These are phyloP conservation scores for Leptodontidium sp. DNA, from an alignment of 2,329 filamentous ascomycete species.

Conservation along the genomic window DNA sequence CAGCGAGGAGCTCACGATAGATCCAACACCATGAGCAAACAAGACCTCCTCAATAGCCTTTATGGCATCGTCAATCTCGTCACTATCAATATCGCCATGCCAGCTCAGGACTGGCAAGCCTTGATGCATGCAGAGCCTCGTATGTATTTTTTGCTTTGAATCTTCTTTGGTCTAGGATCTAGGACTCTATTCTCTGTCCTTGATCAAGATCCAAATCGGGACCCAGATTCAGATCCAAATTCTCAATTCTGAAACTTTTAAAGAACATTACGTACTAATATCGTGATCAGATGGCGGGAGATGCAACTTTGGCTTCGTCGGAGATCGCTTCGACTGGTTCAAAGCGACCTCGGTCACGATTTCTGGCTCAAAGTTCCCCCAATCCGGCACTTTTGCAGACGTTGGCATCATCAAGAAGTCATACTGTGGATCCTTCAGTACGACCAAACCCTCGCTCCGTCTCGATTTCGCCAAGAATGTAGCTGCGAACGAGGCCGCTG, in stretches of 20 bases:
- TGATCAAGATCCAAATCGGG: too few relatives aligned
- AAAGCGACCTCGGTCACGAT: conserved; percentile 20
- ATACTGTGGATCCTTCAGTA: conserved; percentile 22
- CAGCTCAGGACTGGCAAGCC: neutral
- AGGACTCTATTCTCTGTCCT: neutral
- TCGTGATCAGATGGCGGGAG: neutral
- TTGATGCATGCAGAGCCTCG: neutral
- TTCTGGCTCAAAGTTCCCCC: conserved; percentile 10
- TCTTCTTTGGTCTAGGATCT: neutral
- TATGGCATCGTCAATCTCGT: conserved; percentile 21
- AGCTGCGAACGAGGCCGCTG: conserved; percentile 6
- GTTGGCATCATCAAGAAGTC: conserved; percentile 22
- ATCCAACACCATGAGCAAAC: conserved; percentile 15
- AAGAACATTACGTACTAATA: too few relatives aligned
- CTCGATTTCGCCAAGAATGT: conserved; percentile 17
- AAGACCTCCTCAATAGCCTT: conserved; percentile 18
- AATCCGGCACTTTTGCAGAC: neutral
- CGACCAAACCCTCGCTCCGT: conserved; percentile 17
- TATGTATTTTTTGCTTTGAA: neutral
- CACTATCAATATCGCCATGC: conserved; percentile 19
- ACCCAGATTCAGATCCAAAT: too few relatives aligned
- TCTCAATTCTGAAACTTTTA: too few relatives aligned
- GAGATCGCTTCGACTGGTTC: conserved; percentile 23
- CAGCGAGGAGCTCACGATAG: neutral
- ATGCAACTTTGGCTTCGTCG: conserved; percentile 19